Evolutionary conservation across 768 basidiomycete species (phyloP), one percentile per base, ranked within the genome.

Genomic region (Amanita fuliginea): DNA sequence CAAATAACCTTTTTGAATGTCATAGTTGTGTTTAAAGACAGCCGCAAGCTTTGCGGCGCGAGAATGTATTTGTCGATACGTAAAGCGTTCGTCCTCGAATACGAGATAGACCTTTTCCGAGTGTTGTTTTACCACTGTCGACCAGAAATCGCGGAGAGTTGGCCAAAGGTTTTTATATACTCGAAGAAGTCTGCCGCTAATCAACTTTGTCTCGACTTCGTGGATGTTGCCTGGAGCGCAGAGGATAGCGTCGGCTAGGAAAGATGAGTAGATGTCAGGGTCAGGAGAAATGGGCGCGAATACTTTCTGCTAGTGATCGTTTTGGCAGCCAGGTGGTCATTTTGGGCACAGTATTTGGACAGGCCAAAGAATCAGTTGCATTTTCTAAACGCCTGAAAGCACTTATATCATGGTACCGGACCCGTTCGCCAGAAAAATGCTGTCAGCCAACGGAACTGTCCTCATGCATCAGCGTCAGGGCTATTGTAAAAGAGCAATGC

Each of bases 141-240:
- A 60, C 76, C 77, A 80, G 59, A 78, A 74, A 14, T 57, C 59
- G 8, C 77, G 70, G 9, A 76, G 56, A 3, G 72, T 72, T 0
- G 72, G 71, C 64, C 65, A 75, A 9, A 74, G 59, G 46, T 75
- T 69, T 61, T 77, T 78, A 63, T 76, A 81, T 3, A 74, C 72
- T 11, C 71, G 68, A 45, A 71, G 64, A 11, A 74, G 52, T 6
- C 65, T 62, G 2, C 73, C 75, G 47, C 75, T 67, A 41, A 80
- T 62, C 10, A 71, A 51, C 19, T 60, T 58, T 3, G 63, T 66
- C 59, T 77, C 71, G 28, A 67, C 51, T 54, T 76, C 76, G 47
- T 67, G 69, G 3, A 65, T 53, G 30, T 58, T 64, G 41, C 70
- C 71, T 11, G 70, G 69, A 16, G 62, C 68, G 33, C 61, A 61